phyloP scores from a whole-genome alignment of 176 grass and related monocot genomes.

The Rhynchospora tenuis region DNA sequence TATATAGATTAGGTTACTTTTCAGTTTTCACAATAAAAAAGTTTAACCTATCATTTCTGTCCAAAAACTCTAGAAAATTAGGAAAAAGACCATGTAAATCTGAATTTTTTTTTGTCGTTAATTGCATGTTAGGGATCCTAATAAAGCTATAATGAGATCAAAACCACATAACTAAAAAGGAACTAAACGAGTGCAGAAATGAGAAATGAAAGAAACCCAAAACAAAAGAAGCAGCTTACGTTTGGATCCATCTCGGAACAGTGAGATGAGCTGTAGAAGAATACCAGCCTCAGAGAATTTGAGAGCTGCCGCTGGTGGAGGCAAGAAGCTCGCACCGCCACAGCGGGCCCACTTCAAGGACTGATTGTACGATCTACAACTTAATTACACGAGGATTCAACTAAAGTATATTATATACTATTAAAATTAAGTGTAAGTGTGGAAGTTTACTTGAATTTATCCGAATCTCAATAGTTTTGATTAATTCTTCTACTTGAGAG shows the following conservation, averaged over 20 bases:
- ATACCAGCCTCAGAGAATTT: slow-evolving; percentile 31
- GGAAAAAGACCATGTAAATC: neutral
- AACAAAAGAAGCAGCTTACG: slow-evolving; percentile 17
- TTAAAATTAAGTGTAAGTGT: too few species aligned
- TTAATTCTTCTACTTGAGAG: too few species aligned
- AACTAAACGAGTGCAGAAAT: neutral
- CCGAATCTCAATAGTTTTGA: too few species aligned
- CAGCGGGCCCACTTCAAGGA: slow-evolving; percentile 60
- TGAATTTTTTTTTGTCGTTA: neutral
- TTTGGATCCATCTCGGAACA: slow-evolving; percentile 84
- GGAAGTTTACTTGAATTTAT: too few species aligned
- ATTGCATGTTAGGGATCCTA: neutral
- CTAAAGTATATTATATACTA: too few species aligned
- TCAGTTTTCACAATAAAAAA: neutral
- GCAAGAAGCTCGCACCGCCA: slow-evolving; percentile 32
- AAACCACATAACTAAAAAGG: neutral
- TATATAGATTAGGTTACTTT: neutral
- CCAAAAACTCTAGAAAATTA: neutral
- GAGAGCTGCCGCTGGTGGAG: slow-evolving; percentile 21
- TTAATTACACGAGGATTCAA: too few species aligned
- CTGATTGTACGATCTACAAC: too few species aligned
- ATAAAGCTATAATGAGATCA: neutral
- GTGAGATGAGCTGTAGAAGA: slow-evolving; percentile 38
- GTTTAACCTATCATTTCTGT: neutral
- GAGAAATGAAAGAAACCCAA: neutral